phyloP scores from a whole-genome alignment of 495 filamentous ascomycete genomes.

The Neurospora sp. region DNA sequence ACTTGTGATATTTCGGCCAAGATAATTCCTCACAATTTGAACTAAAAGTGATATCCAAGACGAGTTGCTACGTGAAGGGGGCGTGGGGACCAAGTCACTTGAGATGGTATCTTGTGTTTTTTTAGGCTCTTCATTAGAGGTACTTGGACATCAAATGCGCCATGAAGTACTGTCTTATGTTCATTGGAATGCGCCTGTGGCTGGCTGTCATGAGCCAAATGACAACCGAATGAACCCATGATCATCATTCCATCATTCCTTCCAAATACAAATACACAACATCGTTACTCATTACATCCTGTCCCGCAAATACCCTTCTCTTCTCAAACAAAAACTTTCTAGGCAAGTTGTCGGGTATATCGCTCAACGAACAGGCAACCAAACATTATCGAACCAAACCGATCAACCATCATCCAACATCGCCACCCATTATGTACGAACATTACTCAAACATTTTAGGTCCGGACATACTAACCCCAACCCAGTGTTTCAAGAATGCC shows the following conservation, averaged over 20 bases:
- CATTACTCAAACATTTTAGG: neutral
- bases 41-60: neutral
- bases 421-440: neutral
- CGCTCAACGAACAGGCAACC: neutral
- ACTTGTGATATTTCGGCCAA: neutral
- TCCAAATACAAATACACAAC: neutral
- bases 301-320: neutral
- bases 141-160: neutral
- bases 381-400: neutral
- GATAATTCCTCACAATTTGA: neutral
- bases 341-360: neutral
- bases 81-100: neutral
- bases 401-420: neutral
- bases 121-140: neutral
- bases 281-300: neutral
- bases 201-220: neutral
- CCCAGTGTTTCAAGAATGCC: constrained; percentile 52
- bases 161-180: neutral
- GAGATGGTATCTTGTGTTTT: neutral
- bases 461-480: constrained; percentile 21
- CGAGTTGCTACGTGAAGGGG: neutral
- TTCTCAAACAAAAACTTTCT: neutral
- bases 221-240: neutral
- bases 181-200: neutral
- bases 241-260: neutral